Percentiles rank a stretch among this genome's conserved stretches.
Conservation (phyloP, 2,329 filamentous ascomycete species). For the Trichoderma koningiopsis region DNA sequence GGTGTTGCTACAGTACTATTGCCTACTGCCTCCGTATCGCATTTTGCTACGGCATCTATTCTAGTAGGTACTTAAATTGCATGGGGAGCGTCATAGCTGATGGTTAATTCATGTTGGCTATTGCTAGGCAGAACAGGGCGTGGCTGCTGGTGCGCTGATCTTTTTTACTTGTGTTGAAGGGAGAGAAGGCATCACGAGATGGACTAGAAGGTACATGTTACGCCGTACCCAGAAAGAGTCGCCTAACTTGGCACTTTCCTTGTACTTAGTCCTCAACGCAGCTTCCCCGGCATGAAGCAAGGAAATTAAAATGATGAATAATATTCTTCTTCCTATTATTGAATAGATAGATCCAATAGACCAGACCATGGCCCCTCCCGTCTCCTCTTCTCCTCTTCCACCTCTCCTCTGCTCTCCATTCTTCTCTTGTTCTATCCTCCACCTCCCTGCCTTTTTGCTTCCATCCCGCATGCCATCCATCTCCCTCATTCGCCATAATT, state of each 20-base stretch:
- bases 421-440: not conserved
- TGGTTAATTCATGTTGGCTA: not conserved
- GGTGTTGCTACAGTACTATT: not conserved
- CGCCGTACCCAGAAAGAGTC: not conserved
- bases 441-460: not conserved
- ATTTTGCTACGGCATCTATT: not conserved
- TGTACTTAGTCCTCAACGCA: not conserved
- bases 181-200: conserved; percentile 13
- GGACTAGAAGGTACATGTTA: not conserved
- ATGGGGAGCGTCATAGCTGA: not conserved
- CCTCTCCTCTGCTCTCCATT: not conserved
- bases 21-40: not conserved
- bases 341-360: not conserved
- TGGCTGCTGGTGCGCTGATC: conserved; percentile 5
- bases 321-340: not conserved
- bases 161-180: not conserved
- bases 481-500: conserved; percentile 18
- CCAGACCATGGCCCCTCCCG: not conserved
- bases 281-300: not conserved
- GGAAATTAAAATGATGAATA: not conserved
- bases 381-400: not conserved
- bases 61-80: not conserved
- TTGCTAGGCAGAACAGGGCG: not conserved
- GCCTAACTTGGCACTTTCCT: not conserved
- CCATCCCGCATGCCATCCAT: not conserved